Evolutionary conservation across 2,329 filamentous ascomycete genomes (phyloP).

Genomic region (Metarhizium sp.): DNA sequence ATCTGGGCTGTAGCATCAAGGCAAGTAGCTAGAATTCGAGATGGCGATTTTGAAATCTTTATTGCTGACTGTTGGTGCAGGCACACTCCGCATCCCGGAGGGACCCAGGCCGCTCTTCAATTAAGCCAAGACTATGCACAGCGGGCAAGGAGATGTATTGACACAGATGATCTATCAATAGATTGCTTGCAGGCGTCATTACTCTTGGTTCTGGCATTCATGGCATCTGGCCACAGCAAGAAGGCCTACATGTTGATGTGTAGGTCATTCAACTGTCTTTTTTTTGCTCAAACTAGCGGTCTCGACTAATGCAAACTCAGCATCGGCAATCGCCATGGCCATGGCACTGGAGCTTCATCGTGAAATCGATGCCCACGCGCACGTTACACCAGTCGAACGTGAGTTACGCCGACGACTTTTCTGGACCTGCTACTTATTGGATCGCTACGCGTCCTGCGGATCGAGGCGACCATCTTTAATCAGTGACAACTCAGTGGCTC

Average conservation of each 20-base stretch:
- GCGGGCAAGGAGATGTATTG: slow-evolving; percentile 60
- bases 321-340: slow-evolving; percentile 58
- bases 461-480: slow-evolving; percentile 76
- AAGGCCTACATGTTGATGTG: slow-evolving; percentile 81
- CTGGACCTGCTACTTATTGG: slow-evolving; percentile 82
- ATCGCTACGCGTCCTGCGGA: slow-evolving; percentile 73
- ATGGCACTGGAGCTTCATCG: slow-evolving; percentile 74
- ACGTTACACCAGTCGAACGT: slow-evolving; percentile 57
- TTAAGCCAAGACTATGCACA: slow-evolving; percentile 64
- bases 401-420: slow-evolving; percentile 75
- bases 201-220: slow-evolving; percentile 66
- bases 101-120: slow-evolving; percentile 57
- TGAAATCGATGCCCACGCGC: slow-evolving; percentile 56
- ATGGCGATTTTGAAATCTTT: slow-evolving; percentile 2
- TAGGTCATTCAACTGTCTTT: slow-evolving; percentile 28
- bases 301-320: background rate
- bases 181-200: slow-evolving; percentile 69
- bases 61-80: slow-evolving; percentile 20
- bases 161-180: slow-evolving; percentile 72
- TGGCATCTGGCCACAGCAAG: slow-evolving; percentile 69
- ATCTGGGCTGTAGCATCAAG: slow-evolving; percentile 55
- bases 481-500: slow-evolving; percentile 63
- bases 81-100: slow-evolving; percentile 58
- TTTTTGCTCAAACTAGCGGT: background rate
- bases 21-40: slow-evolving; percentile 27